Evolutionary conservation across 192 early-diverging fungal genomes (phyloP).

Genomic region (Backusella australiensis): DNA sequence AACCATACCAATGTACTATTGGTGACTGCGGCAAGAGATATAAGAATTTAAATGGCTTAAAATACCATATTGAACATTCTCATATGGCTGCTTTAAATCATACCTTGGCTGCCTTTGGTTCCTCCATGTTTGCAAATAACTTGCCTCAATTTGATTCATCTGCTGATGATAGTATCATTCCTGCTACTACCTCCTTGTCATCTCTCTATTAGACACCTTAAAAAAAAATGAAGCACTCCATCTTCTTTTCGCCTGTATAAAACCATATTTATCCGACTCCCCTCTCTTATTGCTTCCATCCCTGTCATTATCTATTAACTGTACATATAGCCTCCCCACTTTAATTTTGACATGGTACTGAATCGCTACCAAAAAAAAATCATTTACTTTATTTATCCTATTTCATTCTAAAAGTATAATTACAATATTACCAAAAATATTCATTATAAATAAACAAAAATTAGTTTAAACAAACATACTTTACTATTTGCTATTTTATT

Average conservation of each 20-base stretch:
- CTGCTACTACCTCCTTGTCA: neutral
- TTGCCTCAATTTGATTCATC: neutral
- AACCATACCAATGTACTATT: conserved; percentile 78
- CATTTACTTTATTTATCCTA: neutral
- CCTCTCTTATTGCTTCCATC: neutral
- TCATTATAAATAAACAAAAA: conserved; percentile 1
- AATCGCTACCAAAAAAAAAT: neutral
- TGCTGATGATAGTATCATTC: neutral
- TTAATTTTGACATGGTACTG: neutral
- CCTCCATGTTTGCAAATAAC: conserved; percentile 10
- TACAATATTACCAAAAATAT: neutral
- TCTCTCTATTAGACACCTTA: neutral
- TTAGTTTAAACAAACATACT: neutral
- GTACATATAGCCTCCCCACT: neutral
- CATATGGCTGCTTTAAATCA: conserved; percentile 54
- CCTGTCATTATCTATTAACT: neutral
- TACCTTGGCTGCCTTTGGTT: conserved; percentile 32
- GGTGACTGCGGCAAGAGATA: conserved; percentile 89
- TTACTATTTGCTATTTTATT: neutral
- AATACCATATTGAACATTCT: conserved; percentile 93
- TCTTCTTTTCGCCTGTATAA: neutral
- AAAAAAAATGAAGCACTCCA: neutral
- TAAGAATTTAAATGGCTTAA: conserved; percentile 96
- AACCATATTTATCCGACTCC: neutral
- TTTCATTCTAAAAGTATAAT: neutral